Evolutionary conservation across 306 rosid genomes (phyloP), one percentile per base, ranked within the genome.

Genomic region (Cicer pinnatifidum): DNA sequence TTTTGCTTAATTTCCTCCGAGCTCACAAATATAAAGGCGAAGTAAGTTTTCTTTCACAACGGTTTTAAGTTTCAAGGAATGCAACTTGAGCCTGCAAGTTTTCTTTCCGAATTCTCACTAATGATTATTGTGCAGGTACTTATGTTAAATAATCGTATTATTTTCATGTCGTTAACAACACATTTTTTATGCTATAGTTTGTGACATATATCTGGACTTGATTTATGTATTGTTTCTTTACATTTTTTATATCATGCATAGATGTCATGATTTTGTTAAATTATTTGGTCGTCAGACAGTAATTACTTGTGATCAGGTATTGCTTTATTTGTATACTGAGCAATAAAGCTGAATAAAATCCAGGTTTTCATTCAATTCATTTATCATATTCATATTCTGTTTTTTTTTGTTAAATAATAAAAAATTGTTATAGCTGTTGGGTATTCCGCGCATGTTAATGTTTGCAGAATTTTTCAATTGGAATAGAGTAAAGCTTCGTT

Each of bases 401-500:
- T 17, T 17, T 17, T 17, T 17, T 17, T 17, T 17, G n/a, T n/a
- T n/a, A 17, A 17, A 17, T 0, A 17, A 17, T 17, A 17, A 17
- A 17, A 23, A 23, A 23, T 23, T 52, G 48, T 57, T n/a, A 46
- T 65, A 37, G 43, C 39, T 65, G 43, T 63, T 54, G 19, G 15
- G 65, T 7, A 20, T 60, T 54, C 51, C 52, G 66, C 70, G 78
- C 52, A 45, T 73, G 56, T 39, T 79, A 12, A 60, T 66, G 58
- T n/a, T 83, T 81, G 79, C 82, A 95, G 97, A 91, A 73, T 91
- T 95, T 86, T 91, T 77, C 88, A 95, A 91, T 78, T 95, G 97
- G 97, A 95, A 91, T 64, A 82, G 99, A 84, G 90, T 88, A 19
- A 95, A 95, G 87, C 85, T 95, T 78, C 97, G 97, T n/a, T 95